Base-by-base conservation (phyloP, 164 flowering plant species). In the Magnolia kwangsiensis region DNA sequence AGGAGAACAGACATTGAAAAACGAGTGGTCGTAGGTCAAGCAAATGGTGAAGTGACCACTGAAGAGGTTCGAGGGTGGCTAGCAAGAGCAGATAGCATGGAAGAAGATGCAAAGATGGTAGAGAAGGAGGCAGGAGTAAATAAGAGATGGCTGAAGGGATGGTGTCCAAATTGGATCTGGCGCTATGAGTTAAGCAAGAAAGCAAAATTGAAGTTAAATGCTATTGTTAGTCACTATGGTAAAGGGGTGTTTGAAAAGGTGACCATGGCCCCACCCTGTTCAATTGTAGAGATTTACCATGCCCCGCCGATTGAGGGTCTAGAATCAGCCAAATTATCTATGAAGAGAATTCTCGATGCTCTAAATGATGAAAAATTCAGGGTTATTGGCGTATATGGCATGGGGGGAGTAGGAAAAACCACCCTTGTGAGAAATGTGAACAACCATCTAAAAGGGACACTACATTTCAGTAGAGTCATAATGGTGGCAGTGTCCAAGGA, bases 321-420 rank as follows among this genome's bases (percentile, higher is more conserved):
- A 14, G 21, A 29, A 11, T 72, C 70, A 3, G 72, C 51, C 72
- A 16, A 72, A 27, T 19, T 5, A 11, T 23, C 71, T 66, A 63
- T 37, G 61, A 51, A 51, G 18, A 18, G 63, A 66, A 37, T 70
- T 19, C 37, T 76, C 14, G 21, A 8, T 9, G 78, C 78, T 8
- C 51, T 78, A 19, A 66, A 67, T 3, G 76, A 72, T 31, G 23
- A 10, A 6, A 6, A 37, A 4, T 24, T 14, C 18, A 24, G n/a
- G 20, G 10, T 51, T 29, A 21, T 78, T 10, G 80, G 80, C 51
- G 59, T 78, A 5, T 78, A 21, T 11, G 80, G 76, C 13, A 73
- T 78, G 67, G 72, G 29, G 4, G 80, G 80, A 8, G 67, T 66
- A 8, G 72, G 76, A 1, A 78, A 72, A 19, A 73, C 79, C 2